Base-by-base conservation (phyloP, 129 eudicot genomes). In the Flaveria sonorensis region DNA sequence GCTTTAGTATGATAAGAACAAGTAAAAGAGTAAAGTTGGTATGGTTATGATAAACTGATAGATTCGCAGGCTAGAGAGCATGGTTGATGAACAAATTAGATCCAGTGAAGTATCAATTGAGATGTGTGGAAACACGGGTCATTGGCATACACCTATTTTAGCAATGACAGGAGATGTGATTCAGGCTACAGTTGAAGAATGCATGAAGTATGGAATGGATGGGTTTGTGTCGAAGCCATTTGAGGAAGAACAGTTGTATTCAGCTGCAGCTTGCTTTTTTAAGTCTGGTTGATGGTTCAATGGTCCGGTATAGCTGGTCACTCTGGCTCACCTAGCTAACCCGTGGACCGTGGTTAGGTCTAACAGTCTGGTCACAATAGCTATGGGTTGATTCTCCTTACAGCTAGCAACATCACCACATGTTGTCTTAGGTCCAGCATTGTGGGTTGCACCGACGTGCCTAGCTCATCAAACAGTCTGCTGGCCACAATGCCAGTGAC, bases 131-230 rank as follows among this genome's bases (percentile, higher is more conserved):
- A 76, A 78, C 42, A 73, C 75, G 77, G 56, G 76, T 52, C 70
- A 74, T 68, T 93, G 98, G 98, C 98, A 86, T 72, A 86, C 88
- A 8, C 98, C 96, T n/a, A 91, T 91, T 77, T 74, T 94, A 47
- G 99, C 99, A 20, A 91, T 94, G 99, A 94, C 99, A 14, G 99
- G 94, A 7, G 97, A 94, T 78, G 99, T 94, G 6, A 87, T 87
- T 73, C 98, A 91, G 71, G 96, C 96, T 26, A 89, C 90, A 9
- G 86, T 87, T 60, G 97, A 91, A 63, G 77, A 86, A 68, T 89
- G 97, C 85, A 53, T 71, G 53, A 80, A 94, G 70, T 79, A 92
- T 78, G 98, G 97, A 23, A 94, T 94, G 97, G 97, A 94, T 74
- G 98, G 84, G 46, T 94, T 86, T 68, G 96, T 94, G 14, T 81